Evolutionary conservation across 495 filamentous ascomycete genomes (phyloP).

Genomic region (Xylaria scruposa): DNA sequence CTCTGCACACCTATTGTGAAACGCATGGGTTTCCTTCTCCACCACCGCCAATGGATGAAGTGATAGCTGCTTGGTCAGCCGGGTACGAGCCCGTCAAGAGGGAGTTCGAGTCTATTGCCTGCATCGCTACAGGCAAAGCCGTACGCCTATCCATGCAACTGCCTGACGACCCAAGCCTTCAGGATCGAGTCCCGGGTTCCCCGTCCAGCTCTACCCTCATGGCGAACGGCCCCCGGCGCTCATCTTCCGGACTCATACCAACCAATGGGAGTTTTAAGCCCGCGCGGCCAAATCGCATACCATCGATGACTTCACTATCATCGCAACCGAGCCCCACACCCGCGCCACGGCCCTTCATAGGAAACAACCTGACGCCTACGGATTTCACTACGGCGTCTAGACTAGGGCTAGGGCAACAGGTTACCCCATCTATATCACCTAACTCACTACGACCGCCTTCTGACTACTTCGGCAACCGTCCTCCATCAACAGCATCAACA

Average conservation of each 20-base stretch:
- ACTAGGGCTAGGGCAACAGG: constrained; percentile 46
- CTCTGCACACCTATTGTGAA: constrained; percentile 77
- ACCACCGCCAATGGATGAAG: constrained; percentile 73
- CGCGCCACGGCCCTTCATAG: constrained; percentile 30
- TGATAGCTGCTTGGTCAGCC: constrained; percentile 72
- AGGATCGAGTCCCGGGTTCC: constrained; percentile 28
- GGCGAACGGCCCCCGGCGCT: constrained; percentile 39
- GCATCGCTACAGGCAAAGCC: constrained; percentile 76
- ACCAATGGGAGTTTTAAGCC: constrained; percentile 32
- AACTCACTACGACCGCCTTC: constrained; percentile 38
- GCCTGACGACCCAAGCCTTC: constrained; percentile 35
- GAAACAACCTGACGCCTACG: constrained; percentile 48
- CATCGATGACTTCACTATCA: constrained; percentile 42
- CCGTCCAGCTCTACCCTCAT: constrained; percentile 29
- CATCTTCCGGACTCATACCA: constrained; percentile 45
- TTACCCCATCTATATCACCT: constrained; percentile 36
- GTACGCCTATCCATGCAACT: constrained; percentile 66
- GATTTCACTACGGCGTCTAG: constrained; percentile 55
- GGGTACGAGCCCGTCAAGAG: constrained; percentile 69
- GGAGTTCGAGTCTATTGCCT: constrained; percentile 74
- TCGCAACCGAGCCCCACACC: constrained; percentile 35
- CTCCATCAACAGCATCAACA: constrained; percentile 47
- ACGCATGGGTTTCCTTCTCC: constrained; percentile 75
- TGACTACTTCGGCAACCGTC: constrained; percentile 60
- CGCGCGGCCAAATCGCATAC: constrained; percentile 48